Evolutionary conservation across 805 yeast species (phyloP).

Genomic region (Ogataea pini): DNA sequence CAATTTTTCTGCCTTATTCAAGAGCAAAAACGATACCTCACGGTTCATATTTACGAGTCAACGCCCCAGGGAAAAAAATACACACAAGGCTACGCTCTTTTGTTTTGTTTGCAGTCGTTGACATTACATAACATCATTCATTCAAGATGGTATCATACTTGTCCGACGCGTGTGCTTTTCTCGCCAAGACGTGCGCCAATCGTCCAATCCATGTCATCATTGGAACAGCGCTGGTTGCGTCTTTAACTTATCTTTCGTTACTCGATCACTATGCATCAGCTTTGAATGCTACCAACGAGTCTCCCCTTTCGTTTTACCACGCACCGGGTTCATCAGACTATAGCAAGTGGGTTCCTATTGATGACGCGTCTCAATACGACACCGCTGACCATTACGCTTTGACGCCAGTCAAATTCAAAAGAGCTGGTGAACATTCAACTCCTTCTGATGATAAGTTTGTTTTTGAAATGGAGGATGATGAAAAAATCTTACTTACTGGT

Average conservation of each 20-base stretch:
- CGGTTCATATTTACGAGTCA: too few relatives aligned
- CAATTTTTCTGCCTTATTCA: too few relatives aligned
- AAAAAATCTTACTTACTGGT: conserved; percentile 41
- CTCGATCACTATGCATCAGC: conserved; percentile 59
- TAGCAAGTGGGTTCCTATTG: conserved; percentile 50
- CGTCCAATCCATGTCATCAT: conserved; percentile 87
- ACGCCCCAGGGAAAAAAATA: background rate
- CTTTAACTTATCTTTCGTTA: conserved; percentile 75
- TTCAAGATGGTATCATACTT: conserved; percentile 19
- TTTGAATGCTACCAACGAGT: conserved; percentile 12
- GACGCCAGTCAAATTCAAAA: conserved; percentile 59
- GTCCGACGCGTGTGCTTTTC: conserved; percentile 30
- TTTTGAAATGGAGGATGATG: conserved; percentile 42
- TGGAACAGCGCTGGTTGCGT: conserved; percentile 68
- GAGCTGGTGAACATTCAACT: conserved; percentile 40
- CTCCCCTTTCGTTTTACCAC: conserved; percentile 38
- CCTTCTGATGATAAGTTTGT: conserved; percentile 46
- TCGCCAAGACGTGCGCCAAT: conserved; percentile 59
- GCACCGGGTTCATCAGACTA: conserved; percentile 36
- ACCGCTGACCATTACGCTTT: conserved; percentile 49
- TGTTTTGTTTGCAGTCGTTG: background rate
- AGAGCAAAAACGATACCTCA: too few relatives aligned
- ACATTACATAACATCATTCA: background rate
- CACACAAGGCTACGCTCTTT: background rate
- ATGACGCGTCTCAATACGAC: conserved; percentile 40